These are phyloP conservation scores for Pleurotus giganteus DNA, from an alignment of 768 basidiomycete genomes.

Conservation along the genomic window DNA sequence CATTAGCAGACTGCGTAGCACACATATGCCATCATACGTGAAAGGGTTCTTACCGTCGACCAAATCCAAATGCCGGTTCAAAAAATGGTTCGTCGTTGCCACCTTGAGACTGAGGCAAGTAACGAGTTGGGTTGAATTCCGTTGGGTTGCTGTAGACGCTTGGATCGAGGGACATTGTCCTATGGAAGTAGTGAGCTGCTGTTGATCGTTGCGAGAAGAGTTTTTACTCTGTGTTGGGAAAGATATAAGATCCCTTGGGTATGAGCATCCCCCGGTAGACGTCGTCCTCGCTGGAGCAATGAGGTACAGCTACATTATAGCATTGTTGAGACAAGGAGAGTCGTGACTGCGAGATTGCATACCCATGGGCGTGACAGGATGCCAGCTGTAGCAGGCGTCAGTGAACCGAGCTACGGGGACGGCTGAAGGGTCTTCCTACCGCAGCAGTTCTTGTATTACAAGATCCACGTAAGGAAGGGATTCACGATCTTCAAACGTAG, in stretches of 20 bases:
- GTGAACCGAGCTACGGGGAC: neutral
- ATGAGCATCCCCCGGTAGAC: neutral
- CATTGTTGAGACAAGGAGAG: neutral
- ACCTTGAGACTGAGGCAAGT: slow-evolving; percentile 12
- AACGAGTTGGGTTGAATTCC: slow-evolving; percentile 31
- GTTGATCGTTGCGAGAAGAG: neutral
- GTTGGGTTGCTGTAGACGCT: slow-evolving; percentile 28
- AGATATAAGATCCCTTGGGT: slow-evolving; percentile 1
- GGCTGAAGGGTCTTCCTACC: neutral
- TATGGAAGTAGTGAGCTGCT: neutral
- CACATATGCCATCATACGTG: no score
- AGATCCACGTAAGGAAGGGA: neutral
- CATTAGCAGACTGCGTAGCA: neutral
- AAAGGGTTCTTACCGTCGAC: slow-evolving; percentile 13
- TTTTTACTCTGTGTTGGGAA: neutral
- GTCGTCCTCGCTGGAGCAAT: neutral
- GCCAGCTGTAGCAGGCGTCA: neutral
- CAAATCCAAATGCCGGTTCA: slow-evolving; percentile 18
- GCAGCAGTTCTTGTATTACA: neutral
- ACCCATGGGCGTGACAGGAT: neutral
- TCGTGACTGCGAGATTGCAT: neutral
- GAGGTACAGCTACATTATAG: neutral
- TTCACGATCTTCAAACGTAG: neutral
- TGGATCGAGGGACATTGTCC: slow-evolving; percentile 26
- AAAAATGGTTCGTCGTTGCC: slow-evolving; percentile 15